Conservation (phyloP, 2,329 filamentous ascomycete genomes). For the Neopestalotiopsis rosae region DNA sequence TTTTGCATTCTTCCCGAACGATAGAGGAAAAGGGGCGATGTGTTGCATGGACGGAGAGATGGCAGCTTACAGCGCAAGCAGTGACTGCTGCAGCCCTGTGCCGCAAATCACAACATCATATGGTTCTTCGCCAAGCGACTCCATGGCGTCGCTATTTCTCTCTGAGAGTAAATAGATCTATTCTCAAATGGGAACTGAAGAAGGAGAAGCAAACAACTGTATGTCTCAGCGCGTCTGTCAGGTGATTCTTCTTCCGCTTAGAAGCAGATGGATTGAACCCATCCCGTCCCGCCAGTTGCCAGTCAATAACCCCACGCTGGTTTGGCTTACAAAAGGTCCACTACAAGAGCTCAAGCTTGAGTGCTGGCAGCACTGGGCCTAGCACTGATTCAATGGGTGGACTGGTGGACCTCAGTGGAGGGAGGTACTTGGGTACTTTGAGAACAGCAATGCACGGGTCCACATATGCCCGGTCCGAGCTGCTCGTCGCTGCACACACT, state of each 20-base stretch:
- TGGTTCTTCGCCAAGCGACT: slow-evolving; percentile 73
- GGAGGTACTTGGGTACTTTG: too few species aligned
- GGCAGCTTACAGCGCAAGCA: slow-evolving; percentile 74
- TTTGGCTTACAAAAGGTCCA: neutral
- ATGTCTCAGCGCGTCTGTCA: slow-evolving; percentile 5
- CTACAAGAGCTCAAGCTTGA: neutral
- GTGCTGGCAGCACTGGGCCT: neutral
- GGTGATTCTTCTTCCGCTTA: neutral
- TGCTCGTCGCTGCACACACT: neutral
- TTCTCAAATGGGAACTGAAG: too few species aligned
- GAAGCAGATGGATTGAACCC: neutral
- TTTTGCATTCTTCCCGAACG: slow-evolving; percentile 14
- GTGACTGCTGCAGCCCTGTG: slow-evolving; percentile 78
- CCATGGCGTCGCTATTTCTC: slow-evolving; percentile 56
- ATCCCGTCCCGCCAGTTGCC: neutral
- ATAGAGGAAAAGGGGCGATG: neutral
- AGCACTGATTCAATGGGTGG: too few species aligned
- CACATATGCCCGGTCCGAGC: too few species aligned
- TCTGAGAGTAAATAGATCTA: slow-evolving; percentile 18
- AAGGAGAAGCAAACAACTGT: slow-evolving; percentile 4
- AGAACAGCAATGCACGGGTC: too few species aligned
- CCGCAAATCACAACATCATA: slow-evolving; percentile 84
- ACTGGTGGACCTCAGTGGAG: neutral
- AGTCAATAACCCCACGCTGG: neutral
- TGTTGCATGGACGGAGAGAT: neutral